Percentiles rank a stretch among this genome's conserved stretches.
Conservation (phyloP, 164 flowering plant genomes). For the Malania oleifera region DNA sequence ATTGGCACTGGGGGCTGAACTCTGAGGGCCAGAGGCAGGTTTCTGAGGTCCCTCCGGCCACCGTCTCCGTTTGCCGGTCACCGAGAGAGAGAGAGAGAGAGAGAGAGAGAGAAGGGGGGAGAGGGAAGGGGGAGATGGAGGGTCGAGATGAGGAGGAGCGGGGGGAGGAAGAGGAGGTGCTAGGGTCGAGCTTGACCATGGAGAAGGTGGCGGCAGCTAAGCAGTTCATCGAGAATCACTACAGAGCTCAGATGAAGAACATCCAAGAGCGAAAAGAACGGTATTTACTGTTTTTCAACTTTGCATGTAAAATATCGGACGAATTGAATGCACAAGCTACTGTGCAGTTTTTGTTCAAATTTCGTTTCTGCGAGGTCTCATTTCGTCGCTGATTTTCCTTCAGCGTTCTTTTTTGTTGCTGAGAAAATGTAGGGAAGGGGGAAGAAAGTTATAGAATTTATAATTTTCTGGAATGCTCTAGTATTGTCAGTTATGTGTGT, state of each 20-base stretch:
- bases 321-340: too few relatives aligned
- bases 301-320: too few relatives aligned
- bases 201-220: constrained; percentile 6
- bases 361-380: not conserved
- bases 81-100: not conserved
- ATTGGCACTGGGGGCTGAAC: too few relatives aligned
- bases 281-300: not conserved
- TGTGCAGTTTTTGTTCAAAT: too few relatives aligned
- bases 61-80: too few relatives aligned
- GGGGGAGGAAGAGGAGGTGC: not conserved
- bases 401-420: constrained; percentile 12
- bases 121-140: not conserved
- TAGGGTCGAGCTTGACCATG: constrained; percentile 5
- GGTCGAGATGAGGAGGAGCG: not conserved
- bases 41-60: too few relatives aligned
- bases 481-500: too few relatives aligned
- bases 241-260: constrained; percentile 7
- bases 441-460: not conserved
- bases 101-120: not conserved
- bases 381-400: not conserved
- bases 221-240: constrained; percentile 6
- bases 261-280: constrained; percentile 2
- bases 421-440: constrained; percentile 7
- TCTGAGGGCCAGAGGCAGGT: too few relatives aligned
- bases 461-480: not conserved